Percentiles rank a stretch among this genome's conserved stretches.
These are phyloP conservation scores for Geranium brycei DNA, from an alignment of 345 rosid species.

Conservation along the genomic window DNA sequence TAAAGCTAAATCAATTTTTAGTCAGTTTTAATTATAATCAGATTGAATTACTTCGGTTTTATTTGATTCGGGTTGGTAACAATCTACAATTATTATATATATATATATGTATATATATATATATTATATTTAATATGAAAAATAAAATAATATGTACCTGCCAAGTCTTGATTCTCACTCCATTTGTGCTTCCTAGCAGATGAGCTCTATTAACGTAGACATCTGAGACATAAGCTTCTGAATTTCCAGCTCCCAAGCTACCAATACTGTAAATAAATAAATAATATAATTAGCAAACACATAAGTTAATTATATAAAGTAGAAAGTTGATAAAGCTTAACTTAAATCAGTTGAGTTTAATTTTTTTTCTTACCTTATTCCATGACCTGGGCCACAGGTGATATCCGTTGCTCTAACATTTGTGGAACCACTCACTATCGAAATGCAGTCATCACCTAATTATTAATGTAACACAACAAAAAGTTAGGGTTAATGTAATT, in stretches of 20 bases:
- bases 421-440: conserved; percentile 77
- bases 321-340: background rate
- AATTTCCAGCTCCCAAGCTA: conserved; percentile 57
- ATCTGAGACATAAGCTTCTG: conserved; percentile 59
- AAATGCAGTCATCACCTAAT: conserved; percentile 89
- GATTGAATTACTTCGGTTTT: too few species aligned
- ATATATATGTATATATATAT: too few species aligned
- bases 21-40: too few species aligned
- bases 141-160: conserved; percentile 36
- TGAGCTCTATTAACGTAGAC: conserved; percentile 50
- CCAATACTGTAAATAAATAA: conserved; percentile 43
- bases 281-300: too few species aligned
- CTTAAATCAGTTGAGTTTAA: too few species aligned
- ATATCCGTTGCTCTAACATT: conserved; percentile 57
- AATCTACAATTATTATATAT: too few species aligned
- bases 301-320: background rate
- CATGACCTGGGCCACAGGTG: conserved; percentile 90
- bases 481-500: too few species aligned
- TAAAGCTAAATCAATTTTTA: too few species aligned
- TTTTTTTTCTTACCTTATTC: conserved; percentile 50
- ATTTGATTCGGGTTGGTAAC: too few species aligned
- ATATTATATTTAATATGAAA: background rate
- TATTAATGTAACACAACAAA: background rate
- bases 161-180: conserved; percentile 90
- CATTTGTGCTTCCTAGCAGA: conserved; percentile 62